Evolutionary conservation across 192 early-diverging fungal species (phyloP), one percentile per base, ranked within the genome.

Genomic region (Umbelopsis ramanniana): DNA sequence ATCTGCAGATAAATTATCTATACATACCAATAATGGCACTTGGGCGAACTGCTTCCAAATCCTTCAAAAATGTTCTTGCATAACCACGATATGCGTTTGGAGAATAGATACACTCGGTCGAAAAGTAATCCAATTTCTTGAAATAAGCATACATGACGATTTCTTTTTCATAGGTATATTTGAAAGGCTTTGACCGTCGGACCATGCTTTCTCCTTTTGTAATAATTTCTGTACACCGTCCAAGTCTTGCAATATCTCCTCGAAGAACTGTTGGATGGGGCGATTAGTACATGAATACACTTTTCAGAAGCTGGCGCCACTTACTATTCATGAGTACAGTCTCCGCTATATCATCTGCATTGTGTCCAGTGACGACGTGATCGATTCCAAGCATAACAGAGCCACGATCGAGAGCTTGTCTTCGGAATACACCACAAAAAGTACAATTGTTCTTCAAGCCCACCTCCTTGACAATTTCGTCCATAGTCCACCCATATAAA

Each of bases 131-230:
- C 24, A 99, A 83, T 43, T 95, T 91, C 81, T 94, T 93, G 75
- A 96, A 95, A 75, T 99, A 98, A 23, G 97, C 97, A 73, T 99
- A 95, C 96, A 99, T 97, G 74, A 99, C 97, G 74, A 99, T 99
- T 73, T 99, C 97, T 82, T 99, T 99, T 80, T 99, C 97, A 71
- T 99, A 99, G 0, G 96, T 96, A 79, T 98, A 97, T 76, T 97
- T 99, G 84, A 99, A 97, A 0, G 97, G 97, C 84, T 99, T 99
- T 12, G 95, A 97, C 50, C 97, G 85, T 47, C 87, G 84, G 50
- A 95, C 92, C 40, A 87, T 87, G 50, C 84, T 87, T 46, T 94
- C 93, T 35, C 90, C 93, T 12, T 85, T 84, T 19, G 95, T 98
- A 8, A 87, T 82, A 68, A 99, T 99, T 33, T 92, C 90, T 0